Percentiles rank a stretch among this genome's conserved stretches.
Evolutionary conservation across 495 filamentous ascomycete genomes (phyloP).

Genomic region (Penicillium canescens): DNA sequence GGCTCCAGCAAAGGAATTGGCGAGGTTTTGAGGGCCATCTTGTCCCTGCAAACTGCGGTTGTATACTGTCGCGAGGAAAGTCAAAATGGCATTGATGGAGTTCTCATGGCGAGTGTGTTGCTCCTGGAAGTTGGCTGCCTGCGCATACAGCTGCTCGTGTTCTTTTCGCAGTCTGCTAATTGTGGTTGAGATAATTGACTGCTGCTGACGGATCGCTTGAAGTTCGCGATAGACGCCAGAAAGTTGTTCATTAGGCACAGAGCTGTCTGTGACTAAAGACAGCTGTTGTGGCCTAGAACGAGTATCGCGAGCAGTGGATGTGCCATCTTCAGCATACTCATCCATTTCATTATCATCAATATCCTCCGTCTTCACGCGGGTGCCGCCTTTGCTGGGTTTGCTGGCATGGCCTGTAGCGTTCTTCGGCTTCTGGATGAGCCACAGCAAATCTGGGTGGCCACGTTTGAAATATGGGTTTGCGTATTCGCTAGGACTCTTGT

Average conservation of each 20-base stretch:
- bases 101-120: conserved; percentile 95
- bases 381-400: conserved; percentile 49
- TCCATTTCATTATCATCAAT: conserved; percentile 67
- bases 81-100: conserved; percentile 96
- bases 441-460: conserved; percentile 88
- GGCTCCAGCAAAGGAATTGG: conserved; percentile 69
- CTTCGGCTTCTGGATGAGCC: conserved; percentile 97
- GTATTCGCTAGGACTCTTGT: conserved; percentile 97
- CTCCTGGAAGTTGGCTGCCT: conserved; percentile 85
- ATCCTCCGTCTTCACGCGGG: conserved; percentile 70
- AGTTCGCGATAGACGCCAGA: conserved; percentile 76
- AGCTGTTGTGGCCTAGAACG: conserved; percentile 40
- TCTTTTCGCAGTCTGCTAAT: conserved; percentile 78
- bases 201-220: conserved; percentile 77
- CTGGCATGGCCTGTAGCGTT: conserved; percentile 51
- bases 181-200: conserved; percentile 76
- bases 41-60: conserved; percentile 71
- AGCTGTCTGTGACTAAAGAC: conserved; percentile 40
- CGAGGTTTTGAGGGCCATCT: conserved; percentile 63
- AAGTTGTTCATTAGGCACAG: conserved; percentile 76
- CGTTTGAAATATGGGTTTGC: conserved; percentile 94
- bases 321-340: conserved; percentile 58
- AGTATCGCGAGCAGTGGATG: conserved; percentile 34
- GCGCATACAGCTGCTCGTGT: conserved; percentile 84
- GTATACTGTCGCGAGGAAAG: conserved; percentile 95